A percentile compares a stretch with the other conserved stretches of the same genome.
Conservation (phyloP, 1,139 yeast species). For the Sugiyamaella castrensis region DNA sequence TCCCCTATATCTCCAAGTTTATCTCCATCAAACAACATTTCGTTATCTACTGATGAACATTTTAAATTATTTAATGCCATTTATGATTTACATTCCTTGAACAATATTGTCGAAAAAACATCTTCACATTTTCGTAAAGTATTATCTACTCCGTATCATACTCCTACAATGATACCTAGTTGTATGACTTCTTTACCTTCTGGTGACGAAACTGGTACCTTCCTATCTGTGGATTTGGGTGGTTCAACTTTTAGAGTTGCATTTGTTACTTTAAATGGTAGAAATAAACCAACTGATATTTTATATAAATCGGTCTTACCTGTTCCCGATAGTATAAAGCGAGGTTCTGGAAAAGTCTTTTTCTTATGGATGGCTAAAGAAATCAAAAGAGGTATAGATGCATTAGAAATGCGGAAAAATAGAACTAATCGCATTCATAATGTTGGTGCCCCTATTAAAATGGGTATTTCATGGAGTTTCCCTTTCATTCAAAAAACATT, state of each 20-base stretch:
- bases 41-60: conserved; percentile 1
- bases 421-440: background rate
- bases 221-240: conserved; percentile 80
- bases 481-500: conserved; percentile 48
- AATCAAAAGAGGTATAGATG: conserved; percentile 53
- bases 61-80: conserved; percentile 4
- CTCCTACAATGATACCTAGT: conserved; percentile 62
- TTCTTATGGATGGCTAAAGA: conserved; percentile 56
- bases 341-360: conserved; percentile 53
- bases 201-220: conserved; percentile 72
- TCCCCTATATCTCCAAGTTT: conserved; percentile 2
- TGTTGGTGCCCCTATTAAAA: conserved; percentile 34
- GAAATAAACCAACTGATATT: conserved; percentile 27
- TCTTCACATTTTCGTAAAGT: conserved; percentile 12
- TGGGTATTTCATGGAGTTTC: conserved; percentile 37
- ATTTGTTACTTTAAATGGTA: conserved; percentile 66
- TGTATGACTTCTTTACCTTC: conserved; percentile 68
- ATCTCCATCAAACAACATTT: background rate
- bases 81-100: conserved; percentile 15
- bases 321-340: conserved; percentile 26
- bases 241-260: conserved; percentile 86
- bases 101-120: conserved; percentile 20
- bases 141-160: conserved; percentile 11
- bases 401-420: conserved; percentile 32
- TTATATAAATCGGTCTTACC: conserved; percentile 31